A percentile compares a stretch with the other conserved stretches of the same genome.
Evolutionary conservation across 768 basidiomycete genomes (phyloP).

Genomic region (Suillus decipiens): DNA sequence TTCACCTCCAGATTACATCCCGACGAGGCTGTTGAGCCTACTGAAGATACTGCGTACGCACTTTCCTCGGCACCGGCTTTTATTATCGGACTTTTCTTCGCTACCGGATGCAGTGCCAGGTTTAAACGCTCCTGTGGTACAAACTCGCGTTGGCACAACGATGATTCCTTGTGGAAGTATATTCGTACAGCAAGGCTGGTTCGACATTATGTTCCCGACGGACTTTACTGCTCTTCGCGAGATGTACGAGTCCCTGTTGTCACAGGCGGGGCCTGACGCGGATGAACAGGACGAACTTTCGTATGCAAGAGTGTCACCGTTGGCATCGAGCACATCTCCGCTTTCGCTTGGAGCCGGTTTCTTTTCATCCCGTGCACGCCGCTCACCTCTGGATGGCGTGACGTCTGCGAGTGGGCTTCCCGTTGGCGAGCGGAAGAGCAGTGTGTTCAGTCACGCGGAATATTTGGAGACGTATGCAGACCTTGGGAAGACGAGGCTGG

Average conservation of each 20-base stretch:
- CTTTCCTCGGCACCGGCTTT: conserved; percentile 92
- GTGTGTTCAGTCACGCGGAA: conserved; percentile 85
- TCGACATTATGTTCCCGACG: conserved; percentile 99
- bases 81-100: conserved; percentile 90
- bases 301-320: conserved; percentile 49
- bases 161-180: conserved; percentile 90
- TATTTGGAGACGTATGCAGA: conserved; percentile 89
- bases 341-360: conserved; percentile 60
- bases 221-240: conserved; percentile 81
- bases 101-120: conserved; percentile 80
- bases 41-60: conserved; percentile 77
- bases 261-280: conserved; percentile 39
- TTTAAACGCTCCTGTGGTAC: conserved; percentile 85
- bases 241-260: conserved; percentile 86
- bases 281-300: conserved; percentile 24
- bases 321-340: conserved; percentile 50
- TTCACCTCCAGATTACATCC: conserved; percentile 85
- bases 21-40: conserved; percentile 86
- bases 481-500: conserved; percentile 64
- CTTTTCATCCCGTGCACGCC: conserved; percentile 61
- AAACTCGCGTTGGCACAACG: conserved; percentile 82
- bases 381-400: conserved; percentile 70
- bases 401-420: conserved; percentile 74
- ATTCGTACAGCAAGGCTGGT: conserved; percentile 92
- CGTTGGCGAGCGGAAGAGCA: conserved; percentile 78